Evolutionary conservation across 2,329 filamentous ascomycete genomes (phyloP).

Genomic region (Colletotrichum incanum): DNA sequence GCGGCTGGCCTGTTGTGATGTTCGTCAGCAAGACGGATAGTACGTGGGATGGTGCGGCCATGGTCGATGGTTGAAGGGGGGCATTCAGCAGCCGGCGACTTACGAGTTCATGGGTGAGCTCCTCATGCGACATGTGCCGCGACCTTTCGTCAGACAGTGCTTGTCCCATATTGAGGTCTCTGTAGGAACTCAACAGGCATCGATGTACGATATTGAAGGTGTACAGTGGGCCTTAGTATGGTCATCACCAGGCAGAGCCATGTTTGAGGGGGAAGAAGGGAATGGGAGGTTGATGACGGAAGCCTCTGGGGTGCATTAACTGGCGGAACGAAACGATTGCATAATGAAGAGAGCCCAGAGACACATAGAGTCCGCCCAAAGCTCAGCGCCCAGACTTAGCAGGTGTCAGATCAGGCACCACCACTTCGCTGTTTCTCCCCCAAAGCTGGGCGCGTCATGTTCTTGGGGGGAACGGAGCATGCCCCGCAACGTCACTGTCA

Average conservation of each 20-base stretch:
- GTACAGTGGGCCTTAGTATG: constrained; percentile 5
- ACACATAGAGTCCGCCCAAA: neutral
- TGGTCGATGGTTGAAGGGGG: neutral
- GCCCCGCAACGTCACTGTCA: constrained; percentile 32
- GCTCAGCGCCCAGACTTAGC: constrained; percentile 16
- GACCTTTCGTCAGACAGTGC: constrained; percentile 63
- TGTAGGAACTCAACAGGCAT: constrained; percentile 2
- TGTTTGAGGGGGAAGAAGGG: neutral
- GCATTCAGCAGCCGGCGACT: constrained; percentile 43
- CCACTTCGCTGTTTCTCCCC: neutral
- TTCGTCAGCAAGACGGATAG: constrained; percentile 26
- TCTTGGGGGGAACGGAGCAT: neutral
- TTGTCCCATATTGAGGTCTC: constrained; percentile 64
- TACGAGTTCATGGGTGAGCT: constrained; percentile 68
- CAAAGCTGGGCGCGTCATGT: constrained; percentile 25
- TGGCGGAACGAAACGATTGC: constrained; percentile 8
- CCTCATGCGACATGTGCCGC: constrained; percentile 64
- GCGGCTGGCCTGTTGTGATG: constrained; percentile 65
- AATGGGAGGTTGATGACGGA: neutral
- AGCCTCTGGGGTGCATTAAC: constrained; percentile 11
- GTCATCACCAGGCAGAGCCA: constrained; percentile 14
- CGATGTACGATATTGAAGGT: neutral
- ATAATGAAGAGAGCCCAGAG: constrained; percentile 17
- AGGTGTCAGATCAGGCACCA: constrained; percentile 31
- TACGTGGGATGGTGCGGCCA: neutral